Evolutionary conservation across 805 yeast species (phyloP), one percentile per base, ranked within the genome.

Genomic region (Komagataella pastoris): DNA sequence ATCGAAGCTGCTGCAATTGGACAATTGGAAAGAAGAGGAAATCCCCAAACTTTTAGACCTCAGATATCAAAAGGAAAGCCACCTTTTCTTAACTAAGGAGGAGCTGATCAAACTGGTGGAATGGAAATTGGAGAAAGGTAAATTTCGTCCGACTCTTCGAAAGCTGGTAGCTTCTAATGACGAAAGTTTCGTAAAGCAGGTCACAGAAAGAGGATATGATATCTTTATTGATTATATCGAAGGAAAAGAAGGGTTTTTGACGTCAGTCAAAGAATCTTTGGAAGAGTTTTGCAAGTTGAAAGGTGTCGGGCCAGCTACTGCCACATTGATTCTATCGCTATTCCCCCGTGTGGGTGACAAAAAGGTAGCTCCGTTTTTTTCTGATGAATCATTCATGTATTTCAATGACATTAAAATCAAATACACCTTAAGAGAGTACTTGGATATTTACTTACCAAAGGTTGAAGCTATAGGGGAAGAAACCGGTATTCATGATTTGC

Each of bases 231-330:
- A 47, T 4, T 54, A 43, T 23, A 47, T 52, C 46, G 18, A 17
- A 24, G 10, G 19, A 14, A 21, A 47, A 43, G 43, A 30, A 40
- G 51, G 21, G 6, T 71, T 65, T 54, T 49, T 55, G 7, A 53
- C 48, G 1, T 49, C 51, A 0, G 56, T 68, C 6, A 64, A 61
- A 48, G 52, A 54, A 8, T 51, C 71, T 3, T 48, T 73, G 49
- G 66, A 65, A 36, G 55, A 54, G 23, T 50, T 69, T 3, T 68
- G 73, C 53, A 64, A 62, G 45, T 61, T 75, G 45, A 61, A 62
- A 47, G 80, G 79, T 0, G 76, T 75, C 4, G 80, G 80, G 0
- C 77, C 78, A 1, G 80, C 80, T 6, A 74, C 77, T 5, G 75
- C 72, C 2, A 71, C 76, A 47, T 62, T 75, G 51, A 57, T 75